Percentiles rank a stretch among this genome's conserved stretches.
Evolutionary conservation across 2,329 filamentous ascomycete genomes (phyloP).

Genomic region (Thermoascus crustaceus): DNA sequence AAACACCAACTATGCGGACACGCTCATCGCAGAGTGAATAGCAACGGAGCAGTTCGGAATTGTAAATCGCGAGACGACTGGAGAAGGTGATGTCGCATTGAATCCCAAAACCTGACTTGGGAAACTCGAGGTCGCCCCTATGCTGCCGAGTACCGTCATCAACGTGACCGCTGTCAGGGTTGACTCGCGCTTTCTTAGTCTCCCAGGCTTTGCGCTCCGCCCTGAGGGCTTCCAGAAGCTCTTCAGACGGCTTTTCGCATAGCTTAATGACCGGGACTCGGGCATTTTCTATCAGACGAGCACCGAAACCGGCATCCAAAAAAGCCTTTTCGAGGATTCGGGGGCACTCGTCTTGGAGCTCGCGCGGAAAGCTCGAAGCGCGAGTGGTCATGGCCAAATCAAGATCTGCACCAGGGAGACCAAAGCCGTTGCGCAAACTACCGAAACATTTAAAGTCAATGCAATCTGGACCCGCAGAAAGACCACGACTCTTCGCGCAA

Average conservation of each 20-base stretch:
- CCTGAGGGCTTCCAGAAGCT: slow-evolving; percentile 53
- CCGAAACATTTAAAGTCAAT: slow-evolving; percentile 73
- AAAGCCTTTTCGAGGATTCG: slow-evolving; percentile 67
- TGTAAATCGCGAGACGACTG: slow-evolving; percentile 69
- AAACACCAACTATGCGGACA: slow-evolving; percentile 69
- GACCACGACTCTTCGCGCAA: slow-evolving; percentile 38
- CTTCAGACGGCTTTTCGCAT: slow-evolving; percentile 59
- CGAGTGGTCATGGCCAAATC: slow-evolving; percentile 48
- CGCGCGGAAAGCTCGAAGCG: slow-evolving; percentile 38
- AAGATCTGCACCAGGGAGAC: slow-evolving; percentile 82
- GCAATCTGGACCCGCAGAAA: slow-evolving; percentile 44
- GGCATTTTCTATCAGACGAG: slow-evolving; percentile 67
- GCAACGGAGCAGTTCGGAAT: slow-evolving; percentile 72
- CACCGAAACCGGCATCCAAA: slow-evolving; percentile 63
- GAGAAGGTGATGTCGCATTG: slow-evolving; percentile 91
- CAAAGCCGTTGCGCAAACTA: slow-evolving; percentile 76
- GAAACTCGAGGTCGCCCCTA: slow-evolving; percentile 61
- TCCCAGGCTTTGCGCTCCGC: slow-evolving; percentile 45
- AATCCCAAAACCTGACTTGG: slow-evolving; percentile 67
- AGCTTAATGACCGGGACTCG: slow-evolving; percentile 83
- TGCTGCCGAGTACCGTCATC: not conserved
- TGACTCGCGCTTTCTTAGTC: not conserved
- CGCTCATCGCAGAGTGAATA: slow-evolving; percentile 73
- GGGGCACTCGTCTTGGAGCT: slow-evolving; percentile 56
- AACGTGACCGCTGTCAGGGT: not conserved